Evolutionary conservation across 768 basidiomycete species (phyloP).

Genomic region (Mycena pura): DNA sequence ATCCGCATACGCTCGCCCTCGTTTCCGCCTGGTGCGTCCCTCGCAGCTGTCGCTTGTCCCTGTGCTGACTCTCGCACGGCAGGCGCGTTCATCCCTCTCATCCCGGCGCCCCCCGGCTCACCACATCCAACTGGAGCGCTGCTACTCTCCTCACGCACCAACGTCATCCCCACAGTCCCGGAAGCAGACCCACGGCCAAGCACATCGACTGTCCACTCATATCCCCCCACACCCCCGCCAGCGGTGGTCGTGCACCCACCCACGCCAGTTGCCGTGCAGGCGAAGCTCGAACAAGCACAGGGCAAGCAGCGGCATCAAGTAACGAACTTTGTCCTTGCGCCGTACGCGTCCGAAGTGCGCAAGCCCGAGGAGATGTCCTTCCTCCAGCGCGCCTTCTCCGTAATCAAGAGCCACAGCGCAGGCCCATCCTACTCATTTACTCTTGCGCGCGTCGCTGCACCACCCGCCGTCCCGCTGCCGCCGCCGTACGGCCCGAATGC

Average conservation of each 20-base stretch:
- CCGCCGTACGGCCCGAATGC: conserved; percentile 18
- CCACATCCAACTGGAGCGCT: conserved; percentile 59
- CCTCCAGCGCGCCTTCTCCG: conserved; percentile 57
- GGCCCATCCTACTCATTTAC: conserved; percentile 71
- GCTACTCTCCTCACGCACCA: conserved; percentile 60
- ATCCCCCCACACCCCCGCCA: conserved; percentile 62
- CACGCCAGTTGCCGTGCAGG: conserved; percentile 38
- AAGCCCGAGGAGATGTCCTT: conserved; percentile 48
- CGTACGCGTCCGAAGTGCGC: conserved; percentile 41
- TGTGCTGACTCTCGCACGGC: neutral
- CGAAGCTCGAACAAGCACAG: conserved; percentile 32
- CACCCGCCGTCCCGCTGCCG: conserved; percentile 30
- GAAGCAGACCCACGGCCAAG: conserved; percentile 43
- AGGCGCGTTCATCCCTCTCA: conserved; percentile 60
- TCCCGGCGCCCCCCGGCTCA: conserved; percentile 54
- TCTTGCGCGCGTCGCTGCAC: conserved; percentile 44
- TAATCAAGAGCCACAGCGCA: conserved; percentile 56
- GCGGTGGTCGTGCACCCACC: conserved; percentile 39
- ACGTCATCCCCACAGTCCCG: conserved; percentile 33
- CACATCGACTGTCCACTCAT: conserved; percentile 53
- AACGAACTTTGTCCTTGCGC: conserved; percentile 60
- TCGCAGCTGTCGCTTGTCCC: neutral
- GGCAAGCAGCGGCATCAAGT: conserved; percentile 32
- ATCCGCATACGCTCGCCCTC: conserved; percentile 75
- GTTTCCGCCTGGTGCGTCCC: conserved; percentile 57